These are phyloP conservation scores for Kodamaea jinghongensis DNA, from an alignment of 805 yeast species.

Conservation along the genomic window DNA sequence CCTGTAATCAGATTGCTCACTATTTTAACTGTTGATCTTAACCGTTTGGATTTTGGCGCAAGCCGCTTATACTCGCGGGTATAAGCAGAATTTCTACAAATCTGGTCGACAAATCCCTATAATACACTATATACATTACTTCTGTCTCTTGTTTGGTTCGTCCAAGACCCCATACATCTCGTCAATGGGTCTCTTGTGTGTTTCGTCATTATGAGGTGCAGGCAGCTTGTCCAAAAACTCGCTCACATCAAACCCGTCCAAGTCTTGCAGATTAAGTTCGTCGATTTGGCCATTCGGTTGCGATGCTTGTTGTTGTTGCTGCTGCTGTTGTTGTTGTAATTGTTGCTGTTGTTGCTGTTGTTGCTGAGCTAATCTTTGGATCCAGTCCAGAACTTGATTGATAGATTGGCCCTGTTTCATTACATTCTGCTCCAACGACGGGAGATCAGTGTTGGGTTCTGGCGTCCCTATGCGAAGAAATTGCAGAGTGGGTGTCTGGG, in stretches of 20 bases:
- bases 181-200: slow-evolving; percentile 1
- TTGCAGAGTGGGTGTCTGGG: slow-evolving; percentile 9
- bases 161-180: slow-evolving; percentile 4
- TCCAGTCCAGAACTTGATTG: slow-evolving; percentile 58
- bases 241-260: slow-evolving; percentile 43
- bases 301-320: slow-evolving; percentile 16
- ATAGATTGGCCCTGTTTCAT: slow-evolving; percentile 50
- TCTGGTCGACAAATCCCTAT: neutral
- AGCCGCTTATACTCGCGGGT: no score
- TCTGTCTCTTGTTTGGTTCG: slow-evolving; percentile 4
- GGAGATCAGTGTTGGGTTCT: slow-evolving; percentile 13
- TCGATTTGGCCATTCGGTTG: slow-evolving; percentile 8
- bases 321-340: slow-evolving; percentile 48
- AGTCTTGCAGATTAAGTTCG: slow-evolving; percentile 12
- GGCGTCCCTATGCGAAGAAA: slow-evolving; percentile 10
- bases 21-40: no score
- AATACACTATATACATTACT: neutral
- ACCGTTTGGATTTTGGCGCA: no score
- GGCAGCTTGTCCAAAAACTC: slow-evolving; percentile 39
- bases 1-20: neutral
- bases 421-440: slow-evolving; percentile 47
- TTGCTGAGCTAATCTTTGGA: slow-evolving; percentile 31
- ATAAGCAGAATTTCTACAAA: no score
- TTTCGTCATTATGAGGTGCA: neutral
- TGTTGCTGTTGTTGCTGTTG: slow-evolving; percentile 29